These are phyloP conservation scores for Oryza glumipatula DNA, from an alignment of 176 grass and related monocot species.

Conservation along the genomic window DNA sequence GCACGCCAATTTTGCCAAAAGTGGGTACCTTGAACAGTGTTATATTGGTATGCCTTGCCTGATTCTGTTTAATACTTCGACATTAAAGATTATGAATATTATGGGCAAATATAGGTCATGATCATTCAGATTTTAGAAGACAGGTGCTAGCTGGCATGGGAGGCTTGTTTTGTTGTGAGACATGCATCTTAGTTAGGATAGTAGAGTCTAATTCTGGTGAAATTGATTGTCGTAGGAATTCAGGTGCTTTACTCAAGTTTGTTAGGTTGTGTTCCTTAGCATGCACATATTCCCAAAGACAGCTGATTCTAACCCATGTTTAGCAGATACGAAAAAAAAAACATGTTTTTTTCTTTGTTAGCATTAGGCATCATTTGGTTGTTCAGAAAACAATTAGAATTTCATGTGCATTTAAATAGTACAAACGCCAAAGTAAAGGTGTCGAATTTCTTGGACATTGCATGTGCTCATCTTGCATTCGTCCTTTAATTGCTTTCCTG, in stretches of 20 bases:
- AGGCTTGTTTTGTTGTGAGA: constrained; percentile 39
- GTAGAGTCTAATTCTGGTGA: constrained; percentile 44
- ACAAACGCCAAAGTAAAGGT: constrained; percentile 14
- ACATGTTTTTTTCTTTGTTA: not conserved
- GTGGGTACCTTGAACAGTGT: not conserved
- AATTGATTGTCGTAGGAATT: constrained; percentile 37
- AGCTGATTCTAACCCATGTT: constrained; percentile 5
- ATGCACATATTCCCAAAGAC: constrained; percentile 48
- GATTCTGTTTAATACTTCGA: not conserved
- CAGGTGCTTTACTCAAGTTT: constrained; percentile 27
- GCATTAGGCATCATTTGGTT: not conserved
- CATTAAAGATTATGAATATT: not conserved
- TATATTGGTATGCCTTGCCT: not conserved
- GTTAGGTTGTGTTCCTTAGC: constrained; percentile 44
- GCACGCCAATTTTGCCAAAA: not conserved
- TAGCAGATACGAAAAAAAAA: not conserved
- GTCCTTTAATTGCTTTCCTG: constrained; percentile 46
- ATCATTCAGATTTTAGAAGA: constrained; percentile 27
- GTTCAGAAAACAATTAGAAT: constrained; percentile 24
- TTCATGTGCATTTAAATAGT: constrained; percentile 27
- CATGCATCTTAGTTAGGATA: constrained; percentile 41
- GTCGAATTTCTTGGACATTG: constrained; percentile 22
- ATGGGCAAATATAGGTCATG: constrained; percentile 3
- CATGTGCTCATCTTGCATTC: constrained; percentile 52
- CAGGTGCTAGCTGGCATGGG: constrained; percentile 34